phyloP scores from a whole-genome alignment of 2,329 filamentous ascomycete genomes.

The Hypoxylon sp. region DNA sequence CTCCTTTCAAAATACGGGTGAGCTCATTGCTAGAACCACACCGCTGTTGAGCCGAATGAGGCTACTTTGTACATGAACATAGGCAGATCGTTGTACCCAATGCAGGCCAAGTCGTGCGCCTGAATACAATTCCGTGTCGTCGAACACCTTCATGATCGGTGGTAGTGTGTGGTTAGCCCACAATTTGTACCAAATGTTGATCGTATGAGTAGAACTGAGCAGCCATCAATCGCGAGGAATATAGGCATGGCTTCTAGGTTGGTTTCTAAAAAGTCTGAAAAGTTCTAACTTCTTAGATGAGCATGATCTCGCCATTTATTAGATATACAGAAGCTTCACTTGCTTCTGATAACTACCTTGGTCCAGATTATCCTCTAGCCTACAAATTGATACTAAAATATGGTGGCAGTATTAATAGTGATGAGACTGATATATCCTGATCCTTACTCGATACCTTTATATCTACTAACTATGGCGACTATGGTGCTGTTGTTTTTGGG shows the following conservation, averaged over 20 bases:
- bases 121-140: no score
- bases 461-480: neutral
- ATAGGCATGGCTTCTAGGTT: neutral
- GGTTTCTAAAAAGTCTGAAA: neutral
- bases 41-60: no score
- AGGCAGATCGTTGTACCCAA: no score
- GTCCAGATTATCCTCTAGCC: no score
- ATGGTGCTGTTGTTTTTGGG: neutral
- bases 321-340: neutral
- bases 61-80: no score
- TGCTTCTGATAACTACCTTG: no score
- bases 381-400: no score
- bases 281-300: neutral
- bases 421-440: no score
- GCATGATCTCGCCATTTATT: neutral
- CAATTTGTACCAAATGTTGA: neutral
- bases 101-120: no score
- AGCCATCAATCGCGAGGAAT: neutral
- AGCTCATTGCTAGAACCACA: no score
- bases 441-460: neutral
- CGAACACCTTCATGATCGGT: neutral
- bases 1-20: no score
- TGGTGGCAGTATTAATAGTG: no score
- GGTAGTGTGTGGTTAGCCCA: neutral
- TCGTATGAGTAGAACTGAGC: neutral